Evolutionary conservation across 352 stramenopile species (phyloP), one percentile per base, ranked within the genome.

Genomic region (Pythium volutum): DNA sequence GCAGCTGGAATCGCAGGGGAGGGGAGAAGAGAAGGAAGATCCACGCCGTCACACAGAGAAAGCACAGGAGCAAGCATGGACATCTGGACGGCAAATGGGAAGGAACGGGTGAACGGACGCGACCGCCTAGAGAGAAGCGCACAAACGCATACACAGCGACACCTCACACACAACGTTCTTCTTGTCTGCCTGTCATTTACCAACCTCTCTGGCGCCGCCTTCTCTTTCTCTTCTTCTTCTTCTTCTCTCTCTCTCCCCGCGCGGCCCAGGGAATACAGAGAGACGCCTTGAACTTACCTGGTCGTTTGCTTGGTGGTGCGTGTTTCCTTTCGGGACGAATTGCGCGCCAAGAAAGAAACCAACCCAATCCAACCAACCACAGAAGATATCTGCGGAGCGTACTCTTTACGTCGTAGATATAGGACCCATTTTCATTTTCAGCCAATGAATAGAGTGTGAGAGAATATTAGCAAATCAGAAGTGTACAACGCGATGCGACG

Each of bases 401-500:
- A 66, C 59, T 27, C 3, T 7, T 3, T 18, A 26, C 59, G 59
- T 9, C 23, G 20, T 2, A 59, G 14, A 15, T 66, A 66, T 59
- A 66, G 12, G 29, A 7, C 33, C 57, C 18, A 10, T 1, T 1
- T 27, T 20, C 5, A 52, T 47, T 59, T 39, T 58, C 22, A 26
- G 38, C 39, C 46, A 39, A 64, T 50, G 2, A 38, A 43, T 43
- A 18, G 34, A 34, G 23, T 25, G 10, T 39, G 12, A 47, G 9
- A 1, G 23, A 7, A 49, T 65, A 59, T 65, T 46, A 59, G 23
- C 59, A 8, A 66, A 66, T 59, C 50, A 53, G 34, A 48, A 8
- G 9, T 8, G 39, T 34, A 55, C 59, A 66, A 25, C 41, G 31
- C 59, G 59, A 66, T 66, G 31, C 16, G 59, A 59, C 58, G 58